A percentile compares a stretch with the other conserved stretches of the same genome.
Evolutionary conservation across 495 filamentous ascomycete genomes (phyloP).

Genomic region (Glonium stellatum): DNA sequence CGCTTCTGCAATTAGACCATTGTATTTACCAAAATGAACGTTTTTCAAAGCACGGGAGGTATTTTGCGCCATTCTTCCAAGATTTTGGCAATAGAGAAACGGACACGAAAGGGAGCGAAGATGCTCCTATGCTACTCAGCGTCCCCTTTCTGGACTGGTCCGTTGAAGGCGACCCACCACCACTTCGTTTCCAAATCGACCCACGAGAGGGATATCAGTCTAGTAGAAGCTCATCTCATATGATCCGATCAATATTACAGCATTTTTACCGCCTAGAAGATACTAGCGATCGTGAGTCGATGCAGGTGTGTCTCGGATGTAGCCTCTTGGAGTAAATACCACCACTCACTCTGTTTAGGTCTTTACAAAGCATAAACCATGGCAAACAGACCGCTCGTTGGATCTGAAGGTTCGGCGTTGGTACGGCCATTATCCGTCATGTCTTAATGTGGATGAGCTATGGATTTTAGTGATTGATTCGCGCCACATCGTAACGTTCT

Average conservation of each 20-base stretch:
- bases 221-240: conserved; percentile 29
- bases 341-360: conserved; percentile 17
- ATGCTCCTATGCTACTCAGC: conserved; percentile 31
- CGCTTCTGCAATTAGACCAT: conserved; percentile 29
- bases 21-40: conserved; percentile 33
- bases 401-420: conserved; percentile 38
- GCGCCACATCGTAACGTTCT: conserved; percentile 36
- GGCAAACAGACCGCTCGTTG: conserved; percentile 34
- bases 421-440: conserved; percentile 38
- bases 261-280: conserved; percentile 39
- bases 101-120: conserved; percentile 2
- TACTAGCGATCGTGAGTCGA: conserved; percentile 34
- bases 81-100: conserved; percentile 12
- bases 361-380: conserved; percentile 36
- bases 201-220: conserved; percentile 36
- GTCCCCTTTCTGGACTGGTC: conserved; percentile 39
- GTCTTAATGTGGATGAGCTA: conserved; percentile 38
- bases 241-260: conserved; percentile 34
- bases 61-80: conserved; percentile 37
- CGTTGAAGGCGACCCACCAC: conserved; percentile 30
- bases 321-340: not conserved
- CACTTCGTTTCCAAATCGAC: conserved; percentile 36
- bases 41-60: conserved; percentile 39
- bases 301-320: conserved; percentile 16
- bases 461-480: conserved; percentile 37